Evolutionary conservation across 805 yeast genomes (phyloP).

Genomic region (Maudiozyma pseudohumilis): DNA sequence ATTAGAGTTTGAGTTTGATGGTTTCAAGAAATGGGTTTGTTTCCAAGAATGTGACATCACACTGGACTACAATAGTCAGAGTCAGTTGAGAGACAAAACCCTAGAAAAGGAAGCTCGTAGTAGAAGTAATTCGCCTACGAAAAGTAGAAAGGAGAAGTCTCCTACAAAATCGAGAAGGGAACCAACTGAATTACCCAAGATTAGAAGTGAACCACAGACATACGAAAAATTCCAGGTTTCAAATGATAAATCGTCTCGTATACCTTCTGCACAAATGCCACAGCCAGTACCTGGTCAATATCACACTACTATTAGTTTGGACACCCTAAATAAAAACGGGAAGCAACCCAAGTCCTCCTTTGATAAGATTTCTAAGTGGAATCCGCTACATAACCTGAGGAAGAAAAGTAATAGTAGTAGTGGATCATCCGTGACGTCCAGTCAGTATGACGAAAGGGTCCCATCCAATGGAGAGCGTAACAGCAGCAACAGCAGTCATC

Average conservation of each 20-base stretch:
- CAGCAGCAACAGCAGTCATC: neutral
- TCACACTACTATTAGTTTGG: conserved; percentile 21
- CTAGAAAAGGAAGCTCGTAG: conserved; percentile 1
- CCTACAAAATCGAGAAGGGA: neutral
- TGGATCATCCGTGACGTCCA: conserved; percentile 4
- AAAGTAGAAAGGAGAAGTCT: neutral
- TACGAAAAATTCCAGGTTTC: conserved; percentile 22
- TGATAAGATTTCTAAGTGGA: conserved; percentile 26
- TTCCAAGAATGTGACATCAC: conserved; percentile 54
- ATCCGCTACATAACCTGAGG: conserved; percentile 20
- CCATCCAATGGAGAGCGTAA: neutral
- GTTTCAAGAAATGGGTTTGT: conserved; percentile 68
- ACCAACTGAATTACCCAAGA: conserved; percentile 5
- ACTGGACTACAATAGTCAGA: conserved; percentile 12
- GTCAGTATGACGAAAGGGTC: neutral
- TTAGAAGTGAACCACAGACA: conserved; percentile 14
- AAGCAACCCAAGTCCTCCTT: conserved; percentile 13
- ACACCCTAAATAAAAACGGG: conserved; percentile 10
- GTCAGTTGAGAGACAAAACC: conserved; percentile 6
- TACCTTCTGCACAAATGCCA: neutral
- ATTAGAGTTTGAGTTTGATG: conserved; percentile 70
- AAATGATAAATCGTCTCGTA: conserved; percentile 6
- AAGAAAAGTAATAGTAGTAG: conserved; percentile 18
- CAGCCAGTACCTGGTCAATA: conserved; percentile 11
- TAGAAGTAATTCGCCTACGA: neutral